Percentiles rank a stretch among this genome's conserved stretches.
Evolutionary conservation across 169 alveolate genomes (phyloP).

Genomic region (Plasmodium chabaudi): DNA sequence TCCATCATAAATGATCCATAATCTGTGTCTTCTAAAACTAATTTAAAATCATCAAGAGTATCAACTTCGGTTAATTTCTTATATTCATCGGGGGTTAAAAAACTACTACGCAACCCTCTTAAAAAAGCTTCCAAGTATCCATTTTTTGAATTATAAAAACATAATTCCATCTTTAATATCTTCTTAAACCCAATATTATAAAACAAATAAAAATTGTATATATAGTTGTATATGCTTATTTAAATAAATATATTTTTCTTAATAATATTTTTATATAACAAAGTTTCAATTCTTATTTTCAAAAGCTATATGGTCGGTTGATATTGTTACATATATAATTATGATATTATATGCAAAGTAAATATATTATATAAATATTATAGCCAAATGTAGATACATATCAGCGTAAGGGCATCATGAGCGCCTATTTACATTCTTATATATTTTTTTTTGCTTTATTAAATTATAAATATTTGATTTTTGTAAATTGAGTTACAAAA

Average conservation of each 20-base stretch:
- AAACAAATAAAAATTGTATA: neutral
- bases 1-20: slow-evolving; percentile 95
- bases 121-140: slow-evolving; percentile 98
- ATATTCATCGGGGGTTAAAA: slow-evolving; percentile 96
- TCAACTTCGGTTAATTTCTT: slow-evolving; percentile 90
- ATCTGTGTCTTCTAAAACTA: slow-evolving; percentile 98
- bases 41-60: slow-evolving; percentile 91
- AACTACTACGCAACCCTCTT: slow-evolving; percentile 96
- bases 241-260: neutral
- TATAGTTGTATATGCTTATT: neutral
- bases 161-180: slow-evolving; percentile 89
- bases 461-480: no score
- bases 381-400: no score
- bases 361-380: no score
- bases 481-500: no score
- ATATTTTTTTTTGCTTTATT: no score
- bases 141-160: slow-evolving; percentile 94
- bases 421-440: no score
- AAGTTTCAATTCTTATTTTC: no score
- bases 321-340: no score
- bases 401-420: no score
- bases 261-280: no score
- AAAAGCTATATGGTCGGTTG: no score
- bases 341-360: no score
- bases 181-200: slow-evolving; percentile 5